Percentiles rank a stretch among this genome's conserved stretches.
Evolutionary conservation across 768 basidiomycete genomes (phyloP).

Genomic region (Mycena sanguinolenta): DNA sequence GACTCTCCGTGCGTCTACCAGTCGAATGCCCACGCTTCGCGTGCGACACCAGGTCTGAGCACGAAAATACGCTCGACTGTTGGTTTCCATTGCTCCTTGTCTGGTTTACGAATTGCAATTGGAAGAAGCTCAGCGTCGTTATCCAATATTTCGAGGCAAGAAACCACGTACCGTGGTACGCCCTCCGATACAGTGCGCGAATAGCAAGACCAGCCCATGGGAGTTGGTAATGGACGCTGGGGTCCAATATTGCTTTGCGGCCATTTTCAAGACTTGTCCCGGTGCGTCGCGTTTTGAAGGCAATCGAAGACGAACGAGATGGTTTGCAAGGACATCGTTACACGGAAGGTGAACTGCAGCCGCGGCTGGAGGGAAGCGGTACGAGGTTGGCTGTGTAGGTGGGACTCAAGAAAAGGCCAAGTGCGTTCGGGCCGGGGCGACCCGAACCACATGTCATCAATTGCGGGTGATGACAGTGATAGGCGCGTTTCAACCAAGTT

Average conservation of each 20-base stretch:
- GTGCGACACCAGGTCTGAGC: constrained; percentile 45
- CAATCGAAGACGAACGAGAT: constrained; percentile 25
- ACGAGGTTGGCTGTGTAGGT: no score
- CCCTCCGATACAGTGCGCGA: constrained; percentile 32
- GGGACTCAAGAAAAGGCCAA: no score
- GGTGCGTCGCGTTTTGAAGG: constrained; percentile 31
- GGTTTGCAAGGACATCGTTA: constrained; percentile 8
- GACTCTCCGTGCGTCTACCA: constrained; percentile 66
- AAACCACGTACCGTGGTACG: constrained; percentile 9
- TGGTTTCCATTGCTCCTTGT: constrained; percentile 71
- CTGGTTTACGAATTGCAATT: constrained; percentile 41
- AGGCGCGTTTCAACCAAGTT: no score
- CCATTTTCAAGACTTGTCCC: constrained; percentile 21
- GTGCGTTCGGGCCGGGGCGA: no score
- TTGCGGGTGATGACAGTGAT: no score
- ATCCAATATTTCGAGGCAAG: no score
- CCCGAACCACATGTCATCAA: no score
- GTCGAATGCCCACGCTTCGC: constrained; percentile 66
- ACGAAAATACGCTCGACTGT: constrained; percentile 55
- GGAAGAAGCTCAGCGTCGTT: background rate
- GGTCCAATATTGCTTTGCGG: constrained; percentile 26
- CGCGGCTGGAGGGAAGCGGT: no score
- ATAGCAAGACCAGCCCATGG: constrained; percentile 21
- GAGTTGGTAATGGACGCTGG: background rate
- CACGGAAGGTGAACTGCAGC: background rate